These are phyloP conservation scores for Russula sp. DNA, from an alignment of 768 basidiomycete species.

Conservation along the genomic window DNA sequence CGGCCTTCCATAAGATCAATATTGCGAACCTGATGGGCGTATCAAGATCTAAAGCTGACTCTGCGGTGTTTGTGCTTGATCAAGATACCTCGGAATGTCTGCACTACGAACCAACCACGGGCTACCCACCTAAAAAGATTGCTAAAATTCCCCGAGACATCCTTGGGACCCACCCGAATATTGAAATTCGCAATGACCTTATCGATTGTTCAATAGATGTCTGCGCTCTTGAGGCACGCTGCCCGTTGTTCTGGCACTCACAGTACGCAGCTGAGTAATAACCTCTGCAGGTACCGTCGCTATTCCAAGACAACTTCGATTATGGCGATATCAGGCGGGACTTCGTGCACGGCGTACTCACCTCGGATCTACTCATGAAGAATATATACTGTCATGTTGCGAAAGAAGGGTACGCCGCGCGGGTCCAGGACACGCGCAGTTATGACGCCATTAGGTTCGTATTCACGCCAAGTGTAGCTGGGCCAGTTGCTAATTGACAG, in stretches of 20 bases:
- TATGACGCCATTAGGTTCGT: constrained; percentile 82
- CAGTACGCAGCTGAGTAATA: not conserved
- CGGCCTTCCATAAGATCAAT: not conserved
- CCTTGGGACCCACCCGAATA: constrained; percentile 62
- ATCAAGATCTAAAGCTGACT: constrained; percentile 61
- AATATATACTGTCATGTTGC: constrained; percentile 89
- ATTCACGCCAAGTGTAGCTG: not conserved
- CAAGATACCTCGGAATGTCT: constrained; percentile 72
- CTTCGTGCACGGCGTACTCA: constrained; percentile 91
- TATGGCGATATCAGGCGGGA: constrained; percentile 88
- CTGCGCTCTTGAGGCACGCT: constrained; percentile 77
- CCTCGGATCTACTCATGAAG: constrained; percentile 91
- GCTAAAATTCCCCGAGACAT: constrained; percentile 75
- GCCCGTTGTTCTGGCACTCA: not conserved
- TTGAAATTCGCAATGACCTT: constrained; percentile 84
- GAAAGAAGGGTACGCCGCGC: constrained; percentile 85
- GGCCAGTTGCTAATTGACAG: not conserved
- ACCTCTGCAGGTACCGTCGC: constrained; percentile 68
- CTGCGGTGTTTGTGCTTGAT: constrained; percentile 74
- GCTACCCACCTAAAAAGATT: constrained; percentile 56
- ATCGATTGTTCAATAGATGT: constrained; percentile 88
- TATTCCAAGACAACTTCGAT: constrained; percentile 99
- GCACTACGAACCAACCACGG: constrained; percentile 74
- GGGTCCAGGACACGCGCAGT: constrained; percentile 87
- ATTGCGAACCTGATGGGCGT: not conserved